phyloP scores from a whole-genome alignment of 352 stramenopile genomes.

The Phytopythium mirpurense region DNA sequence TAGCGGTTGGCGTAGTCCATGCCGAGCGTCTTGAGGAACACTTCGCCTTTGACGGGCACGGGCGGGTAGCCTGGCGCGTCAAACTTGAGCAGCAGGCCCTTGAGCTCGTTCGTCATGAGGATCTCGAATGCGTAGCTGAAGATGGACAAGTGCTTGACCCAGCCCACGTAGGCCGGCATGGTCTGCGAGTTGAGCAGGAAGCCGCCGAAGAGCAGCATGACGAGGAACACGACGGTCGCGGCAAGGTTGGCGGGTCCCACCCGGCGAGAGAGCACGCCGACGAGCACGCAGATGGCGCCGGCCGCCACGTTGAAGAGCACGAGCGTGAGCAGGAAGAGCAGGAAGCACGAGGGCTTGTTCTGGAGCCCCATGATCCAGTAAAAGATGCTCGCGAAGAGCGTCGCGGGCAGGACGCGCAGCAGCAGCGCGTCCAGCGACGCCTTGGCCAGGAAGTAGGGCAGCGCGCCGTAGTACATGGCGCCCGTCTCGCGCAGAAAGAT shows the following conservation, averaged over 20 bases:
- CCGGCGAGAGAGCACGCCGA: slow-evolving; percentile 54
- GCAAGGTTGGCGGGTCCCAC: slow-evolving; percentile 70
- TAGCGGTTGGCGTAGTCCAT: slow-evolving; percentile 78
- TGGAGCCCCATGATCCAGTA: slow-evolving; percentile 87
- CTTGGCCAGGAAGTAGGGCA: slow-evolving; percentile 81
- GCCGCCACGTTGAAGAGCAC: slow-evolving; percentile 80
- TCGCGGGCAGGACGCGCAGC: slow-evolving; percentile 64
- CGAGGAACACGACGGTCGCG: slow-evolving; percentile 66
- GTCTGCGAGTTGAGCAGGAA: slow-evolving; percentile 84
- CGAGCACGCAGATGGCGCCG: slow-evolving; percentile 67
- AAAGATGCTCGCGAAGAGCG: slow-evolving; percentile 80
- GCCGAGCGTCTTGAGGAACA: slow-evolving; percentile 79
- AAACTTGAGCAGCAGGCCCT: slow-evolving; percentile 70
- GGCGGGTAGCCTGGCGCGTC: slow-evolving; percentile 68
- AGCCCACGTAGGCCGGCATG: slow-evolving; percentile 57
- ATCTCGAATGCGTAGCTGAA: slow-evolving; percentile 88
- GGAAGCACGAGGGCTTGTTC: slow-evolving; percentile 43
- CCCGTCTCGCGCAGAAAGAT: slow-evolving; percentile 79
- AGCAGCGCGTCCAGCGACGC: slow-evolving; percentile 65
- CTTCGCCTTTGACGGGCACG: slow-evolving; percentile 75
- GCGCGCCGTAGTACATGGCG: slow-evolving; percentile 72
- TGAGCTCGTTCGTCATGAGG: slow-evolving; percentile 81
- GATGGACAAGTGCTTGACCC: slow-evolving; percentile 78
- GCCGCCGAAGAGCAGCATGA: slow-evolving; percentile 86
- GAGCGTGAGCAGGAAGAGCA: slow-evolving; percentile 63